Evolutionary conservation across 306 rosid species (phyloP), one percentile per base, ranked within the genome.

Genomic region (Vigna hirtella): DNA sequence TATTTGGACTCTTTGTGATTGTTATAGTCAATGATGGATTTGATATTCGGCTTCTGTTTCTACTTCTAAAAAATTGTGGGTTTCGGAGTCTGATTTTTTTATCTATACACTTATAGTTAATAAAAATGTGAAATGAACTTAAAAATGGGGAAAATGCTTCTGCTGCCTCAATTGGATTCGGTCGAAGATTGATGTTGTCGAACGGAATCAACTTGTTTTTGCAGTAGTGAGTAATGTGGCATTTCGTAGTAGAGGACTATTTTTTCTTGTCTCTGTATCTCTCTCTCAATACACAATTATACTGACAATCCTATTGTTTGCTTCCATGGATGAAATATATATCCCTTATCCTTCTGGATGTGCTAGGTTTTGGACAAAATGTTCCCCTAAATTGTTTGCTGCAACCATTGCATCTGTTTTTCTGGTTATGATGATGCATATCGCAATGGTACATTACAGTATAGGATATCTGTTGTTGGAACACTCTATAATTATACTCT

Each of bases 251-350:
- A 42, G 0, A 42, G 47, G 77, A 14, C 45, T 72, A 67, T 55
- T 48, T 11, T 49, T 49, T 20, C 47, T 45, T 59, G 24, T 26
- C 30, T 43, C 2, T 72, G 42, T 40, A 4, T 30, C 53, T 53
- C 61, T 63, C 62, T 10, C 18, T 14, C 70, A 34, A 40, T 30
- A 69, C 24, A 55, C 38, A 45, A 53, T 64, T 52, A 30, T 77
- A n/a, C 50, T 28, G 64, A 48, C 15, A 62, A 22, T 76, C 24
- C 62, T 67, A 18, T 72, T 24, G 47, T 55, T 28, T 58, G 45
- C 77, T n/a, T 82, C 47, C 72, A 24, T 28, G 69, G 66, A 66
- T 51, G 49, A 64, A 53, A 61, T 77, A 73, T 77, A 73, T 50
- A 13, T 49, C 30, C 52, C 49, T 32, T 48, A 30, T 45, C 69